These are phyloP conservation scores for Ambrosia trifida DNA, from an alignment of 129 eudicot genomes.

Conservation along the genomic window DNA sequence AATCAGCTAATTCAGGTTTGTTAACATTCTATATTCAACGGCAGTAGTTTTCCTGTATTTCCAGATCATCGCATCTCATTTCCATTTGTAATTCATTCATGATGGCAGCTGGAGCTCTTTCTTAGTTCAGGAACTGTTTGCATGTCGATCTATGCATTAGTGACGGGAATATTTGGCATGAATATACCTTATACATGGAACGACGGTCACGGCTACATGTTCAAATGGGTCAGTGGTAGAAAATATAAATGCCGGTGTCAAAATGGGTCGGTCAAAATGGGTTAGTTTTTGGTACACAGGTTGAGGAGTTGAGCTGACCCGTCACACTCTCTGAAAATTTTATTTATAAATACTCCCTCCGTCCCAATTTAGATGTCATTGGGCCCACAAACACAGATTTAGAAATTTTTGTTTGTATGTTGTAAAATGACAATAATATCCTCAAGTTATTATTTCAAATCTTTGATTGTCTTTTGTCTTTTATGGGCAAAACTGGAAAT, in stretches of 20 bases:
- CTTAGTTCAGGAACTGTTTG: conserved; percentile 83
- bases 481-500: too few relatives aligned
- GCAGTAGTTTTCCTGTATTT: not conserved
- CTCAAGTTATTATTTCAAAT: too few relatives aligned
- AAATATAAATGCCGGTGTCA: conserved; percentile 4
- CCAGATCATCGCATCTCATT: not conserved
- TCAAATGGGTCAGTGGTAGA: conserved; percentile 75
- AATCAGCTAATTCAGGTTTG: conserved; percentile 95
- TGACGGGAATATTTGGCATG: conserved; percentile 85
- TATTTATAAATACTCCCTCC: not conserved
- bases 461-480: too few relatives aligned
- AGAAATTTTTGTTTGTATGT: too few relatives aligned
- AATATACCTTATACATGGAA: conserved; percentile 90
- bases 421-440: too few relatives aligned
- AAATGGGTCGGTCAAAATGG: conserved; percentile 3
- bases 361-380: too few relatives aligned
- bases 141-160: conserved; percentile 67
- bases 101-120: conserved; percentile 80
- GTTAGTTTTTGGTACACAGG: too few relatives aligned
- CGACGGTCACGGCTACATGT: conserved; percentile 59
- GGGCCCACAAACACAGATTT: too few relatives aligned
- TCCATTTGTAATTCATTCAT: not conserved
- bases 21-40: not conserved
- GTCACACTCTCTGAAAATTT: not conserved
- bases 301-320: not conserved